Conservation (phyloP, 2,329 filamentous ascomycete species). For the Onygenales sp. region DNA sequence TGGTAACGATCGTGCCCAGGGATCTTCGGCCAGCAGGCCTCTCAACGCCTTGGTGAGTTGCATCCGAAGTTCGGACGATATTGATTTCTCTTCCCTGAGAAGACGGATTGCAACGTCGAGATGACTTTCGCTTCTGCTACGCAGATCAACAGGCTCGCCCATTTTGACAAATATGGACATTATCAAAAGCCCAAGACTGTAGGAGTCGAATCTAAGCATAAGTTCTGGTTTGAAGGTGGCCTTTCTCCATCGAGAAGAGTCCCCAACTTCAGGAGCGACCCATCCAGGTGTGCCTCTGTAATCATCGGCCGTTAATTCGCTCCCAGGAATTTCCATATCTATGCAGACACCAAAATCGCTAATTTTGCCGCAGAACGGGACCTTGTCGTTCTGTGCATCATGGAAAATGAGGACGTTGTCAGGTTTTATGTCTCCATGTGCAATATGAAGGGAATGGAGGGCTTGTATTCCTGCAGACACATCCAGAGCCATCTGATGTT, state of each 20-base stretch:
- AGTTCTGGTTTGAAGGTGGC: slow-evolving; percentile 14
- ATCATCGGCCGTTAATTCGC: slow-evolving; percentile 14
- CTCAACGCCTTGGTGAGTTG: slow-evolving; percentile 13
- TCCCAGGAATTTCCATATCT: slow-evolving; percentile 16
- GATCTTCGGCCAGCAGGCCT: slow-evolving; percentile 16
- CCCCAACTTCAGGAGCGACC: slow-evolving; percentile 15
- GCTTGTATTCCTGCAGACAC: slow-evolving; percentile 16
- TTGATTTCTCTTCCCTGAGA: slow-evolving; percentile 10
- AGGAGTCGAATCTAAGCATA: slow-evolving; percentile 20
- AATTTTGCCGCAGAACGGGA: slow-evolving; percentile 19
- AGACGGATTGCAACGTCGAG: slow-evolving; percentile 9
- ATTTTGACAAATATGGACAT: slow-evolving; percentile 16
- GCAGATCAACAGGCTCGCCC: slow-evolving; percentile 10
- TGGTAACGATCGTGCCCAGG: slow-evolving; percentile 14
- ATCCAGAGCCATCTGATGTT: slow-evolving; percentile 18
- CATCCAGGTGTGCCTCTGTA: slow-evolving; percentile 19
- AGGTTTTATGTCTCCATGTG: slow-evolving; percentile 22
- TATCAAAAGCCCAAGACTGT: slow-evolving; percentile 18
- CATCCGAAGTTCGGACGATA: slow-evolving; percentile 13
- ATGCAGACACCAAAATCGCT: slow-evolving; percentile 23
- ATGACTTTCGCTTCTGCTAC: slow-evolving; percentile 3
- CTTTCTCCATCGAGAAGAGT: slow-evolving; percentile 7
- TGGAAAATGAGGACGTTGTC: slow-evolving; percentile 21
- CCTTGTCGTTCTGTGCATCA: slow-evolving; percentile 7
- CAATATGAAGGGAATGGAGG: slow-evolving; percentile 17